phyloP scores from a whole-genome alignment of 2,329 filamentous ascomycete species.

The Claviceps digitariae region DNA sequence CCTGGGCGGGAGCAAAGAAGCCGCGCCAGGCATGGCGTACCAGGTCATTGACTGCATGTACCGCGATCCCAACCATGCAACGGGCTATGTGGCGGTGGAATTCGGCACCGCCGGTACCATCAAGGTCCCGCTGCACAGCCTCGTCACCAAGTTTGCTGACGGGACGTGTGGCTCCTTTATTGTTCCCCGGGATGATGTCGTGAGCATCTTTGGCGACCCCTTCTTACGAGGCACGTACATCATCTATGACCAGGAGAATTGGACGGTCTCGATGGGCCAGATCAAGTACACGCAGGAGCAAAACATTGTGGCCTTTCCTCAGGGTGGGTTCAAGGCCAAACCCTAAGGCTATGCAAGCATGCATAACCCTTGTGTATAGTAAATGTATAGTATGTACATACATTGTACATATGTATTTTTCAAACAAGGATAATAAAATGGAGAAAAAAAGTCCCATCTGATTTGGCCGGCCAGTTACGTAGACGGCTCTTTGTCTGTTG shows the following conservation, averaged over 20 bases:
- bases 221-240: neutral
- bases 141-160: neutral
- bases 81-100: neutral
- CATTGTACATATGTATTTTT: too few relatives aligned
- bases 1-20: neutral
- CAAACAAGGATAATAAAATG: too few relatives aligned
- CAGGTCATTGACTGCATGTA: neutral
- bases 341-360: too few relatives aligned
- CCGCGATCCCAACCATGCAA: neutral
- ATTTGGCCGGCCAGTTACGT: too few relatives aligned
- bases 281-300: neutral
- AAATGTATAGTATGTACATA: too few relatives aligned
- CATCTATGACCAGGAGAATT: neutral
- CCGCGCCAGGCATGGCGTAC: neutral
- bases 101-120: neutral
- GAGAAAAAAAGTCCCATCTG: too few relatives aligned
- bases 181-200: neutral
- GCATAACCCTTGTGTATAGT: too few relatives aligned
- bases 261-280: neutral
- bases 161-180: neutral
- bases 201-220: neutral
- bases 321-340: neutral
- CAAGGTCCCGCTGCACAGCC: neutral
- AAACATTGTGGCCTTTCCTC: neutral
- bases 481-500: too few relatives aligned